phyloP scores from a whole-genome alignment of 768 basidiomycete species.

The Chlorophyllum brunneum region DNA sequence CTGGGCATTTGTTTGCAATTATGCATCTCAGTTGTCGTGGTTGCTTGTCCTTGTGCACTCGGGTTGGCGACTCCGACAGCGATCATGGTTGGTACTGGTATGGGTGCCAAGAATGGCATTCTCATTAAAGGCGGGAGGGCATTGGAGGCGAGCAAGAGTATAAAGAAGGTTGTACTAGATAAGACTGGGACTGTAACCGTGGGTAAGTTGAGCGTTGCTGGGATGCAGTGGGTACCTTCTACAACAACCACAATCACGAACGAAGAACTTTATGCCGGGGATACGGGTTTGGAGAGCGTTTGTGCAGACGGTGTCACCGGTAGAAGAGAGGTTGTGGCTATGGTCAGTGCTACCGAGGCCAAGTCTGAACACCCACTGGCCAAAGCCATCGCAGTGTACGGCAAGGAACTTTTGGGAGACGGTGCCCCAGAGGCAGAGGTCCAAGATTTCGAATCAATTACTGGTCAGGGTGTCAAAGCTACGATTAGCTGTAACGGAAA shows the following conservation, averaged over 20 bases:
- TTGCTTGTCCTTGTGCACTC: slow-evolving; percentile 96
- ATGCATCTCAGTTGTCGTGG: slow-evolving; percentile 96
- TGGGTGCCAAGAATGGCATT: slow-evolving; percentile 96
- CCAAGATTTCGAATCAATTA: slow-evolving; percentile 78
- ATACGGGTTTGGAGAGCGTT: slow-evolving; percentile 37
- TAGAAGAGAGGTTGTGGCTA: slow-evolving; percentile 62
- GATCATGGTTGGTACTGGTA: slow-evolving; percentile 98
- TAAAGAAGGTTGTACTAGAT: slow-evolving; percentile 85
- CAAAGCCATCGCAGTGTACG: slow-evolving; percentile 84
- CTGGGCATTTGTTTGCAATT: slow-evolving; percentile 92
- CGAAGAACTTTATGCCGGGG: slow-evolving; percentile 41
- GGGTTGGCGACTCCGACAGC: slow-evolving; percentile 96
- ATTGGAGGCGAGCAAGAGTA: slow-evolving; percentile 82
- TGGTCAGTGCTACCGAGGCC: slow-evolving; percentile 85
- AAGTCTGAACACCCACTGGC: slow-evolving; percentile 96
- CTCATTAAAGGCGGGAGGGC: slow-evolving; percentile 97
- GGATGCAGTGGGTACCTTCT: slow-evolving; percentile 67
- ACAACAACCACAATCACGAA: slow-evolving; percentile 15
- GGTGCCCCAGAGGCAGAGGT: slow-evolving; percentile 50
- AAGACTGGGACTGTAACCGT: slow-evolving; percentile 98
- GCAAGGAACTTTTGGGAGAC: slow-evolving; percentile 55
- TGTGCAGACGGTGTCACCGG: slow-evolving; percentile 63
- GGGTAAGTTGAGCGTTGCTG: slow-evolving; percentile 85
- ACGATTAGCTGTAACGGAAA: slow-evolving; percentile 48
- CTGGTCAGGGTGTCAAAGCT: slow-evolving; percentile 87